Percentiles rank a stretch among this genome's conserved stretches.
Evolutionary conservation across 768 basidiomycete species (phyloP).

Genomic region (Amanita inopinata): DNA sequence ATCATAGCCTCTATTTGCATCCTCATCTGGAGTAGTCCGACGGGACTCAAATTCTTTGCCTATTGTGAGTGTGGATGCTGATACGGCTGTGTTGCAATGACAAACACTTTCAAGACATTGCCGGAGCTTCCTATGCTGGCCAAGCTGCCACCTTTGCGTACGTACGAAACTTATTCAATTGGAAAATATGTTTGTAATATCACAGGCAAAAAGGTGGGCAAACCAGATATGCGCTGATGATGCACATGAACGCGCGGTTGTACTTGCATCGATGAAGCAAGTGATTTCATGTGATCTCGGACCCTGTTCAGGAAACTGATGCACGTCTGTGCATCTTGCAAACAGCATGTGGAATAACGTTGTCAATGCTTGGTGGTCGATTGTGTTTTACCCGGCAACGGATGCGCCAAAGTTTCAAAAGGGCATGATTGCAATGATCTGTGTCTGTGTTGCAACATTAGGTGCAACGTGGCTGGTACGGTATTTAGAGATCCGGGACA

Average conservation of each 20-base stretch:
- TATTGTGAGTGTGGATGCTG: slow-evolving; percentile 38
- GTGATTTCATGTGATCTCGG: too few relatives aligned
- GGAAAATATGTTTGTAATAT: not conserved
- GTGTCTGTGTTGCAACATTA: slow-evolving; percentile 46
- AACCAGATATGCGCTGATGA: slow-evolving; percentile 69
- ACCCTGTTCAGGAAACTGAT: too few relatives aligned
- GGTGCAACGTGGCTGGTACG: slow-evolving; percentile 46
- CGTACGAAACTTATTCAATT: slow-evolving; percentile 15
- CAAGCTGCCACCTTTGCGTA: slow-evolving; percentile 72
- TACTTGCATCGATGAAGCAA: slow-evolving; percentile 71
- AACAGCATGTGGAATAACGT: slow-evolving; percentile 61
- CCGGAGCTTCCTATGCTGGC: slow-evolving; percentile 62
- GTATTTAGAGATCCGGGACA: slow-evolving; percentile 36
- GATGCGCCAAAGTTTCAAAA: slow-evolving; percentile 59
- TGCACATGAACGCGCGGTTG: slow-evolving; percentile 56
- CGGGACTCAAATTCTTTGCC: slow-evolving; percentile 62
- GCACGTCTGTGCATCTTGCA: not conserved
- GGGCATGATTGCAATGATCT: slow-evolving; percentile 64
- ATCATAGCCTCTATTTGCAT: slow-evolving; percentile 48
- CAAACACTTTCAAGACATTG: slow-evolving; percentile 28
- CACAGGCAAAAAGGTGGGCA: slow-evolving; percentile 68
- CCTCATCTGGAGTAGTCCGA: slow-evolving; percentile 51
- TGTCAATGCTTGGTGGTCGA: slow-evolving; percentile 61
- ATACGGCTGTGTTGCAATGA: not conserved
- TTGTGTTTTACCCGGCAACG: slow-evolving; percentile 65